These are phyloP conservation scores for Bathelium albidoporum DNA, from an alignment of 495 filamentous ascomycete genomes.

Conservation along the genomic window DNA sequence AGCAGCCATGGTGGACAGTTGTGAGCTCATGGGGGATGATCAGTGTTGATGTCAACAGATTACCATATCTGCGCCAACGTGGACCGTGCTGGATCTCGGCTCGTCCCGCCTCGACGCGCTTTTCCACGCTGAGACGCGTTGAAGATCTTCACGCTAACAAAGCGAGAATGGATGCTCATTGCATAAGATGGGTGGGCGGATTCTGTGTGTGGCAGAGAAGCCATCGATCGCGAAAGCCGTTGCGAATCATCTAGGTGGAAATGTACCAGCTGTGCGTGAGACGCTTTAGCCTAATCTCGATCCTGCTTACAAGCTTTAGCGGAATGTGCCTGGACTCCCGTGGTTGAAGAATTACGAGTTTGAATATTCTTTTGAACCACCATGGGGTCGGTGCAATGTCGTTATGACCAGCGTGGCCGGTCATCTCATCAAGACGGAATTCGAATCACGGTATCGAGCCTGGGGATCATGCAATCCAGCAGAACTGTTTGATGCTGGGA, in stretches of 20 bases:
- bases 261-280: not conserved
- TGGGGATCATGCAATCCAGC: conserved; percentile 76
- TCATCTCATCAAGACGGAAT: conserved; percentile 68
- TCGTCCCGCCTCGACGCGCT: conserved; percentile 1
- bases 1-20: not conserved
- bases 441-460: conserved; percentile 53
- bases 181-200: conserved; percentile 31
- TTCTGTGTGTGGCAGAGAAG: conserved; percentile 95
- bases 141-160: not conserved
- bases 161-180: not conserved
- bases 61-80: not conserved
- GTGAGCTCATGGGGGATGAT: not conserved
- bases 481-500: conserved; percentile 71
- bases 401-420: conserved; percentile 89
- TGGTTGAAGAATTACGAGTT: conserved; percentile 95
- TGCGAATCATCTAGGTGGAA: conserved; percentile 55
- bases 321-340: conserved; percentile 48
- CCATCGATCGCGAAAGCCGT: conserved; percentile 94
- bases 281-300: not conserved
- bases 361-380: conserved; percentile 67
- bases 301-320: conserved; percentile 28
- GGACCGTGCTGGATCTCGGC: not conserved
- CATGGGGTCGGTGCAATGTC: conserved; percentile 74
- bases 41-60: not conserved
- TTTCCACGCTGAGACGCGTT: not conserved